phyloP scores from a whole-genome alignment of 345 rosid genomes.

The Populus tremula region DNA sequence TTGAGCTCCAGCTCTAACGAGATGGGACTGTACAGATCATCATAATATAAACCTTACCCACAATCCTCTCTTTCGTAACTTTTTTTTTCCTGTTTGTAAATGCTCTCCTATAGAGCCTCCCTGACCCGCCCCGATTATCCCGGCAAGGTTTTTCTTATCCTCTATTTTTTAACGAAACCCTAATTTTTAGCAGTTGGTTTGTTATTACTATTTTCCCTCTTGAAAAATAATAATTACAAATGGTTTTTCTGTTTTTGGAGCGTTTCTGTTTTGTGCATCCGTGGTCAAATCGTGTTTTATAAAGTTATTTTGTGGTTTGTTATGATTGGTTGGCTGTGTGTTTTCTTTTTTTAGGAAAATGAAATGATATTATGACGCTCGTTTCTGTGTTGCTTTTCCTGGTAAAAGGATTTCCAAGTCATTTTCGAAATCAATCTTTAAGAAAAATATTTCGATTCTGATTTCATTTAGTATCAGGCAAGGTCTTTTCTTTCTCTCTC shows the following conservation, averaged over 20 bases:
- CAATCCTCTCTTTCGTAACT: slow-evolving; percentile 14
- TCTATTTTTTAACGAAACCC: slow-evolving; percentile 5
- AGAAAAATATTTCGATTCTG: not conserved
- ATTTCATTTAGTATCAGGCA: not conserved
- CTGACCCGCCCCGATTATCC: slow-evolving; percentile 34
- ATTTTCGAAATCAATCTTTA: slow-evolving; percentile 20
- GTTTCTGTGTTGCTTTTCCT: slow-evolving; percentile 20
- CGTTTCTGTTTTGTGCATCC: not conserved
- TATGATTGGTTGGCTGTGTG: not conserved
- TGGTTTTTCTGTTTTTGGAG: slow-evolving; percentile 14
- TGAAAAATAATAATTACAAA: not conserved
- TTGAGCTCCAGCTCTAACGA: not conserved
- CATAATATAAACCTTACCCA: slow-evolving; percentile 12
- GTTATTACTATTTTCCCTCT: not conserved
- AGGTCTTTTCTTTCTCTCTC: slow-evolving; percentile 8
- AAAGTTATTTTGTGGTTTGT: slow-evolving; percentile 5
- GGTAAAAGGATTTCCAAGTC: slow-evolving; percentile 44
- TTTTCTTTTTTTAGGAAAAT: slow-evolving; percentile 1
- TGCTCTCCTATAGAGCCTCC: slow-evolving; percentile 61
- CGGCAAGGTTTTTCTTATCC: slow-evolving; percentile 28
- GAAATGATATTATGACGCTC: slow-evolving; percentile 12
- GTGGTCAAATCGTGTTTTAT: slow-evolving; percentile 33
- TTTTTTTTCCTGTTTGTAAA: slow-evolving; percentile 5
- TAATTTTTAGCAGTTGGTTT: slow-evolving; percentile 1
- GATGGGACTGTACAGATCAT: slow-evolving; percentile 16